phyloP scores from a whole-genome alignment of 139 green algal genomes.

The Volvox reticuliferus region DNA sequence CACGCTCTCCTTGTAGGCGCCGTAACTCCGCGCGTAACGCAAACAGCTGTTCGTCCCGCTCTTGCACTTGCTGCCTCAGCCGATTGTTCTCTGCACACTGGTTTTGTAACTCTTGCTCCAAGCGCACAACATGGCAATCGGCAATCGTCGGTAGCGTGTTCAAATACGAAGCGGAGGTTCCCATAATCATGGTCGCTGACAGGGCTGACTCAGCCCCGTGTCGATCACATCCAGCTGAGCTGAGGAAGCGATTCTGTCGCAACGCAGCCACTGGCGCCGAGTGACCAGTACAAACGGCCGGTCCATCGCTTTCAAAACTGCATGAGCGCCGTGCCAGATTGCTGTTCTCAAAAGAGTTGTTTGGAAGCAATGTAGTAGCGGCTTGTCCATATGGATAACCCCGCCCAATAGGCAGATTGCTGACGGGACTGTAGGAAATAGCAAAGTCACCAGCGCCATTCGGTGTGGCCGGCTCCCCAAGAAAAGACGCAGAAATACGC shows the following conservation, averaged over 20 bases:
- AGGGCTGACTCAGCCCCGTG: not conserved
- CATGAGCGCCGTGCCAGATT: not conserved
- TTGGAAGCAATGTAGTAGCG: not conserved
- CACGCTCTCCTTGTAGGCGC: not conserved
- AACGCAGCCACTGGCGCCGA: not conserved
- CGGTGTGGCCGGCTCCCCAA: constrained; percentile 11
- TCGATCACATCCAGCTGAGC: not conserved
- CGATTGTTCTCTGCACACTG: not conserved
- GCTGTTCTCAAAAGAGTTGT: not conserved
- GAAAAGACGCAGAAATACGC: not conserved
- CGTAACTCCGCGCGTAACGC: not conserved
- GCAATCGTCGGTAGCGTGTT: not conserved
- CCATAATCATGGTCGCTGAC: not conserved
- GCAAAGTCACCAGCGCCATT: constrained; percentile 5
- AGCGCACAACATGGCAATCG: not conserved
- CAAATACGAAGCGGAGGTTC: not conserved
- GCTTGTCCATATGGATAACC: not conserved
- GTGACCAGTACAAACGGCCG: not conserved
- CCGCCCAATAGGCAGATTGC: not conserved
- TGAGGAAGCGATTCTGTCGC: not conserved
- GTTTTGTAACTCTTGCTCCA: not conserved
- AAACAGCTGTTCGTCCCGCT: not conserved
- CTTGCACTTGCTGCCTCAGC: not conserved
- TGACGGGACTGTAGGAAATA: not conserved
- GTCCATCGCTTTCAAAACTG: not conserved